Conservation (phyloP, 306 rosid species). For the Arachis hypogaea region DNA sequence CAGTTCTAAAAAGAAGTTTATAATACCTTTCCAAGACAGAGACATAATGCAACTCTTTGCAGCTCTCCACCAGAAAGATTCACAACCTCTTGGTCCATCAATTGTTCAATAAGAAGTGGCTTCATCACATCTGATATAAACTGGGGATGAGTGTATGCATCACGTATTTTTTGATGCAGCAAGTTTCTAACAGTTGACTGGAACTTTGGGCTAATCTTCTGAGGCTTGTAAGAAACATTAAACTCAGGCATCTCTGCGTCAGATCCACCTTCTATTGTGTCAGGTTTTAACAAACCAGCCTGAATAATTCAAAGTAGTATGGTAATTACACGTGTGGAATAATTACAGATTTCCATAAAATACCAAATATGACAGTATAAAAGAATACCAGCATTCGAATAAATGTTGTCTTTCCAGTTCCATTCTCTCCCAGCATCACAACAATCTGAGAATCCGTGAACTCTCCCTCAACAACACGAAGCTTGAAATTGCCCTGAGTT, state of each 20-base stretch:
- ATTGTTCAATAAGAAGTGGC: slow-evolving; percentile 95
- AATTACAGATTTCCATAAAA: slow-evolving; percentile 9
- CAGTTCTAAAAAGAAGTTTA: slow-evolving; percentile 20
- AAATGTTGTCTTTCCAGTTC: slow-evolving; percentile 98
- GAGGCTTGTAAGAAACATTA: slow-evolving; percentile 98
- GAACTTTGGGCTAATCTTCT: slow-evolving; percentile 93
- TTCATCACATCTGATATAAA: slow-evolving; percentile 97
- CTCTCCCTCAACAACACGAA: slow-evolving; percentile 88
- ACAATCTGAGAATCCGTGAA: slow-evolving; percentile 97
- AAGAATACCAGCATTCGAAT: slow-evolving; percentile 95
- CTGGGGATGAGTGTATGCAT: slow-evolving; percentile 90
- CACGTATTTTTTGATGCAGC: slow-evolving; percentile 83
- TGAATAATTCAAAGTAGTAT: slow-evolving; percentile 42
- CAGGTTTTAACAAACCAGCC: slow-evolving; percentile 99
- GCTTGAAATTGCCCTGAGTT: slow-evolving; percentile 89
- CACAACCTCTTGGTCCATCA: slow-evolving; percentile 96
- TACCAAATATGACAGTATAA: slow-evolving; percentile 25
- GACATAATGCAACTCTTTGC: slow-evolving; percentile 95
- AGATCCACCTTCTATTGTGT: slow-evolving; percentile 64
- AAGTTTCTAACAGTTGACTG: slow-evolving; percentile 75
- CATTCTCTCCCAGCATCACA: slow-evolving; percentile 99
- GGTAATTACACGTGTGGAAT: slow-evolving; percentile 10
- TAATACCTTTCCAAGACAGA: slow-evolving; percentile 96
- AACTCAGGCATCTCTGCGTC: slow-evolving; percentile 91
- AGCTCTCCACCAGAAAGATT: slow-evolving; percentile 99